Evolutionary conservation across 345 rosid genomes (phyloP), one percentile per base, ranked within the genome.

Genomic region (Garcia nutans): DNA sequence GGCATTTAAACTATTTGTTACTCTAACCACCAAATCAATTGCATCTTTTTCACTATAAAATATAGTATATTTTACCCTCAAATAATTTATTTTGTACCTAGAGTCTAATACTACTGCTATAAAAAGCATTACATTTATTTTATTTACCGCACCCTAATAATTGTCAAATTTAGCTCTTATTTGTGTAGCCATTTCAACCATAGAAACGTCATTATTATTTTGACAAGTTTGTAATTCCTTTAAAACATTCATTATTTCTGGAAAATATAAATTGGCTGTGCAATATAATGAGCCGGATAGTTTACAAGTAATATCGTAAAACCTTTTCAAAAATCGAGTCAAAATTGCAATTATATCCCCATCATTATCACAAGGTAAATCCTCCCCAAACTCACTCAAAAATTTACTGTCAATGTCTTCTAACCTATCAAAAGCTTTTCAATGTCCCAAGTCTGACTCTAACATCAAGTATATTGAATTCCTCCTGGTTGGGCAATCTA

Each of bases 111-210:
- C 22, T 13, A 65, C 15, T 33, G 47, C 69, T 28, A 65, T 9
- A 3, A 65, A 26, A 65, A 65, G 47, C 69, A 65, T 33, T 45
- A 65, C 49, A 65, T 65, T 65, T 47, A 65, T 11, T 24, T 65
- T 65, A 17, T 26, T 65, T 2, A 31, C 0, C 8, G 10, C 3
- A 20, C 69, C 45, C 31, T 2, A 28, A 28, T 28, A 28, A 1
- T 28, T 42, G 22, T 65, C 44, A 65, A 65, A 65, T 12, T 67
- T 67, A 2, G 1, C 7, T 23, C 33, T 67, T 33, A 67, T 47
- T 67, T 20, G 8, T 10, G 12, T 44, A 2, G 56, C 56, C 55
- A 67, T 67, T 44, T 49, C 71, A 42, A 9, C 13, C 1, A 45
- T 42, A 65, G 20, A 65, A 15, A 31, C 2, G 19, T 31, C 31